Percentiles rank a stretch among this genome's conserved stretches.
Conservation (phyloP, 306 rosid species). For the Benincasa hispida region DNA sequence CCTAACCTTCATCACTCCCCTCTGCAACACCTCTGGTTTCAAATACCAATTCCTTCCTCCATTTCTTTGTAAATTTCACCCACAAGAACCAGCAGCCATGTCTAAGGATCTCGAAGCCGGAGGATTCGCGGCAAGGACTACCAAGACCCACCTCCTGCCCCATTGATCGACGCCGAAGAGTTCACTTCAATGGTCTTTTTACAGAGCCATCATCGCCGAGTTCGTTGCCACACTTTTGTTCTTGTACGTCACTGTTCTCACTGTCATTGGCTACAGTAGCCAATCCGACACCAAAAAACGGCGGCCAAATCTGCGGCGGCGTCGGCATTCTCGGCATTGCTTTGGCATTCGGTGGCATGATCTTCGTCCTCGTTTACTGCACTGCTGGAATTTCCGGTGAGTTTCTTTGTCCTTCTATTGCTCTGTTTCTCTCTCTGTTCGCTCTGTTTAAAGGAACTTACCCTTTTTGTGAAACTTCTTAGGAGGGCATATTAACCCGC, state of each 20-base stretch:
- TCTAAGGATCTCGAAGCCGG: constrained; percentile 11
- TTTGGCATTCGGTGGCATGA: constrained; percentile 23
- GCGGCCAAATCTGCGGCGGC: constrained; percentile 4
- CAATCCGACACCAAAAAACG: not conserved
- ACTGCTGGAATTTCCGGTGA: constrained; percentile 19
- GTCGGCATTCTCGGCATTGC: constrained; percentile 19
- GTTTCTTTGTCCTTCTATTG: not conserved
- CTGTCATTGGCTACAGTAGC: constrained; percentile 11
- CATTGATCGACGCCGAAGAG: constrained; percentile 12
- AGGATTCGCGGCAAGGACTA: constrained; percentile 8
- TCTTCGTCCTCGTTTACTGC: constrained; percentile 16
- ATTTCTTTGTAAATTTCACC: not conserved
- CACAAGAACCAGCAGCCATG: not conserved
- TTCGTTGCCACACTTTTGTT: constrained; percentile 18
- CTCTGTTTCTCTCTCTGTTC: not conserved
- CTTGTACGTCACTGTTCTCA: constrained; percentile 11
- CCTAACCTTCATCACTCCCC: not conserved
- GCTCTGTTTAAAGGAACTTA: not conserved
- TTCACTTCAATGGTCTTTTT: constrained; percentile 14
- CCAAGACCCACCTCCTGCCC: constrained; percentile 10
- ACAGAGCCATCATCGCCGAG: constrained; percentile 18
- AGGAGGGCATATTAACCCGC: constrained; percentile 25
- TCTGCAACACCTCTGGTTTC: not conserved
- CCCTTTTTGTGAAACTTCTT: not conserved
- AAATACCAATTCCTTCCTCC: not conserved